A percentile compares a stretch with the other conserved stretches of the same genome.
Evolutionary conservation across 1,284 basidiomycete genomes (phyloP).

Genomic region (Cutaneotrichosporon daszewskae): DNA sequence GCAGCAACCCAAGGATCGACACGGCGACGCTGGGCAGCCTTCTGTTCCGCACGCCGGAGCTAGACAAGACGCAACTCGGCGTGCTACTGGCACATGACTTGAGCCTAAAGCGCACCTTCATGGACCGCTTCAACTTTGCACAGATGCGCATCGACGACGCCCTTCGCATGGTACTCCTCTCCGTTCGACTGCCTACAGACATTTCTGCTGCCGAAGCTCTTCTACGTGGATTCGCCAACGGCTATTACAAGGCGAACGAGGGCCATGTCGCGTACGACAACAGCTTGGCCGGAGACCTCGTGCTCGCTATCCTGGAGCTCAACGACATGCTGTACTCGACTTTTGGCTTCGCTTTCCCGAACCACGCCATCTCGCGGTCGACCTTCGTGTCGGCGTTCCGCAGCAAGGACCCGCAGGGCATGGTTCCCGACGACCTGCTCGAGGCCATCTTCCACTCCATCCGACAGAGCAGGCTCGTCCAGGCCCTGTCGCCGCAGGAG

Average conservation of each 20-base stretch:
- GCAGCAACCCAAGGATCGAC: slow-evolving; percentile 55
- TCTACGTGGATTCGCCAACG: slow-evolving; percentile 65
- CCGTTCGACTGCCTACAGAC: slow-evolving; percentile 64
- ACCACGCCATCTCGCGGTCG: slow-evolving; percentile 58
- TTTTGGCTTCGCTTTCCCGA: slow-evolving; percentile 57
- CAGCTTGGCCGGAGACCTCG: slow-evolving; percentile 68
- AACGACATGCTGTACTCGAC: slow-evolving; percentile 44
- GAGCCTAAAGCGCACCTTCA: slow-evolving; percentile 69
- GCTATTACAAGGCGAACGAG: slow-evolving; percentile 87
- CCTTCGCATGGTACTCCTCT: slow-evolving; percentile 77
- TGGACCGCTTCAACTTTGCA: slow-evolving; percentile 78
- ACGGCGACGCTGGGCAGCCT: slow-evolving; percentile 66
- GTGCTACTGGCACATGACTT: slow-evolving; percentile 72
- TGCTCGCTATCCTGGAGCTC: slow-evolving; percentile 71
- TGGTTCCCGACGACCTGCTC: slow-evolving; percentile 67
- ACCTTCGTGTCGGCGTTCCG: slow-evolving; percentile 76
- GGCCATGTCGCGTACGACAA: slow-evolving; percentile 68
- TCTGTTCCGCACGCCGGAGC: slow-evolving; percentile 74
- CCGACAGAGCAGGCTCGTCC: slow-evolving; percentile 62
- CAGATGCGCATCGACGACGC: slow-evolving; percentile 82
- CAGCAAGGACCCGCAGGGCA: slow-evolving; percentile 60
- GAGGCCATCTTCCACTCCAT: slow-evolving; percentile 72
- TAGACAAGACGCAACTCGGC: slow-evolving; percentile 78
- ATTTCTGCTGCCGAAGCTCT: slow-evolving; percentile 55
- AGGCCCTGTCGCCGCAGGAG: slow-evolving; percentile 56